phyloP scores from a whole-genome alignment of 768 basidiomycete genomes.

The Crassisporium funariophilum region DNA sequence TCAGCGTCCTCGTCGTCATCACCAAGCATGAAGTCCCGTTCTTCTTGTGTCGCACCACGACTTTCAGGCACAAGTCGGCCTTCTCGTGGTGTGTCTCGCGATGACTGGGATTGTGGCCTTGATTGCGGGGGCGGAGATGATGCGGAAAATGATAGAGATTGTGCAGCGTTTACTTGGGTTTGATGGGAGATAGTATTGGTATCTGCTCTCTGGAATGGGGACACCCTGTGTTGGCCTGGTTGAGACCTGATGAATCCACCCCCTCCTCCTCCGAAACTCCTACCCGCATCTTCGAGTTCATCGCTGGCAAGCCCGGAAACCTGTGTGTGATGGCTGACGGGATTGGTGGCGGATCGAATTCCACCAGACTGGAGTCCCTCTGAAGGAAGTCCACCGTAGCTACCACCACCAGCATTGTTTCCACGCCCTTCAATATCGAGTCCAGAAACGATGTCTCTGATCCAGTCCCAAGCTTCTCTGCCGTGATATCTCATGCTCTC shows the following conservation, averaged over 20 bases:
- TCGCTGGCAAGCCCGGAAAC: conserved; percentile 22
- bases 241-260: conserved; percentile 34
- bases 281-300: conserved; percentile 19
- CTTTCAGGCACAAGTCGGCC: conserved; percentile 8
- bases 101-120: conserved; percentile 11
- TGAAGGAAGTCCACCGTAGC: conserved; percentile 20
- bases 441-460: conserved; percentile 35
- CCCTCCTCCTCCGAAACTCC: background rate
- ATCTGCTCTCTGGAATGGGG: conserved; percentile 23
- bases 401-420: conserved; percentile 8
- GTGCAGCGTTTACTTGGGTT: conserved; percentile 32
- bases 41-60: conserved; percentile 26
- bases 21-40: conserved; percentile 39
- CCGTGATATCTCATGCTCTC: conserved; percentile 52
- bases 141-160: conserved; percentile 22
- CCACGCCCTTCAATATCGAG: conserved; percentile 25
- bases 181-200: conserved; percentile 49
- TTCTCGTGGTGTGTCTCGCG: conserved; percentile 11
- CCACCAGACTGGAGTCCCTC: conserved; percentile 5
- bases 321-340: conserved; percentile 43
- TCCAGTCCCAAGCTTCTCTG: conserved; percentile 45
- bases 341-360: conserved; percentile 32
- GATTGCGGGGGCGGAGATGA: conserved; percentile 13
- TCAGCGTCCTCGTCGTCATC: conserved; percentile 21
- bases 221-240: conserved; percentile 14